Conservation (phyloP, 1,284 basidiomycete genomes). For the Sparassis latifolia region DNA sequence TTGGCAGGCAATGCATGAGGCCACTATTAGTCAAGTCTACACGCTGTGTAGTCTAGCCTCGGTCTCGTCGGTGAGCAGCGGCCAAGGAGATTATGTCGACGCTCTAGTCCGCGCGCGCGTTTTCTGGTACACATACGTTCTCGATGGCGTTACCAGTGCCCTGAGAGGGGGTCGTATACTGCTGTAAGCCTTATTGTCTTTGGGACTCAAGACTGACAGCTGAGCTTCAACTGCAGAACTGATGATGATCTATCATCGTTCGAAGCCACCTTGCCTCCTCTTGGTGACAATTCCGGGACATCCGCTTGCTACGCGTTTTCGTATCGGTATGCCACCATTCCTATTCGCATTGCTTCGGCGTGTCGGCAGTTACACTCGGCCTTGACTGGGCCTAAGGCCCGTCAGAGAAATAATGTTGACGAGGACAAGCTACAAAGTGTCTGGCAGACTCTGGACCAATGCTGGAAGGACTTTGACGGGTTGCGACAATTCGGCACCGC, state of each 20-base stretch:
- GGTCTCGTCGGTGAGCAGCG: slow-evolving; percentile 39
- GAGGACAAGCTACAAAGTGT: slow-evolving; percentile 58
- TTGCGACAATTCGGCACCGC: slow-evolving; percentile 38
- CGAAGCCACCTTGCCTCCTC: slow-evolving; percentile 53
- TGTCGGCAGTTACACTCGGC: slow-evolving; percentile 72
- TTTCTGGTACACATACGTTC: slow-evolving; percentile 81
- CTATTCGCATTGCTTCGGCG: slow-evolving; percentile 62
- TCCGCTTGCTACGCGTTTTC: slow-evolving; percentile 32
- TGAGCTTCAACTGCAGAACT: slow-evolving; percentile 31
- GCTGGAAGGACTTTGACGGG: slow-evolving; percentile 75
- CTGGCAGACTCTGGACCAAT: slow-evolving; percentile 76
- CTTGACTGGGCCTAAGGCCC: slow-evolving; percentile 69
- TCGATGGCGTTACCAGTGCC: slow-evolving; percentile 76
- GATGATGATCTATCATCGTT: slow-evolving; percentile 68
- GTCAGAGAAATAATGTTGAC: slow-evolving; percentile 52
- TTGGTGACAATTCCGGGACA: slow-evolving; percentile 21
- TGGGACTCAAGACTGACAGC: slow-evolving; percentile 5
- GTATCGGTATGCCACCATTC: slow-evolving; percentile 46
- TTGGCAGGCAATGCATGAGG: slow-evolving; percentile 49
- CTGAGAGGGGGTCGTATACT: slow-evolving; percentile 73
- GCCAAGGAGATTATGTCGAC: slow-evolving; percentile 52
- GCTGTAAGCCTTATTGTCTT: slow-evolving; percentile 41
- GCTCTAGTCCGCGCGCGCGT: slow-evolving; percentile 64
- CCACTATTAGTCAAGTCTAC: slow-evolving; percentile 60
- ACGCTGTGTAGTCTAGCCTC: slow-evolving; percentile 57